A percentile compares a stretch with the other conserved stretches of the same genome.
Evolutionary conservation across 176 grass and related monocot genomes (phyloP).

Genomic region (Aegilops tauschii): DNA sequence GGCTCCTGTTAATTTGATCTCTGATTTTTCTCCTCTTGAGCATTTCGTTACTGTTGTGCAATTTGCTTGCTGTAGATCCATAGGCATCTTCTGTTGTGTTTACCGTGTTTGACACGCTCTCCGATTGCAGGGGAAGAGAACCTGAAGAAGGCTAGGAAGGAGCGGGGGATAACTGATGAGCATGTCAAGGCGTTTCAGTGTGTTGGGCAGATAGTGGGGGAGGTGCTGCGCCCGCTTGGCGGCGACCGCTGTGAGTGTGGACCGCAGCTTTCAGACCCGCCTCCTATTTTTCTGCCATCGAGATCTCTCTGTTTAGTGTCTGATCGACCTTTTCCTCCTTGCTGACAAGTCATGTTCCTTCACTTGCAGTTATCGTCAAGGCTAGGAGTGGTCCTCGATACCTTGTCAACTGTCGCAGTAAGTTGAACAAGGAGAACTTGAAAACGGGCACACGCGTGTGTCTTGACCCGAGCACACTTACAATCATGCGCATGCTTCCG

Average conservation of each 20-base stretch:
- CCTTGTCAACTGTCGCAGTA: conserved; percentile 50
- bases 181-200: conserved; percentile 61
- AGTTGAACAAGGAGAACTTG: conserved; percentile 59
- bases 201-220: conserved; percentile 52
- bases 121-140: conserved; percentile 33
- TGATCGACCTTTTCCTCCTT: background rate
- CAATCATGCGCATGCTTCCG: conserved; percentile 58
- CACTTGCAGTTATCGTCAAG: conserved; percentile 53
- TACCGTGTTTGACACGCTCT: background rate
- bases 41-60: background rate
- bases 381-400: conserved; percentile 55
- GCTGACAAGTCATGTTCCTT: background rate
- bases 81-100: background rate
- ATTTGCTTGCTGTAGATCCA: background rate
- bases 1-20: background rate
- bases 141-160: conserved; percentile 53
- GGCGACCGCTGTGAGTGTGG: conserved; percentile 43
- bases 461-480: conserved; percentile 61
- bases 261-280: background rate
- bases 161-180: conserved; percentile 50
- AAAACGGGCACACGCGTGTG: conserved; percentile 52
- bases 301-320: background rate
- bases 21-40: background rate
- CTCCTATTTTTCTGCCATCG: background rate
- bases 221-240: conserved; percentile 59